Base-by-base conservation (phyloP, 768 basidiomycete genomes). In the Piloderma croceum region DNA sequence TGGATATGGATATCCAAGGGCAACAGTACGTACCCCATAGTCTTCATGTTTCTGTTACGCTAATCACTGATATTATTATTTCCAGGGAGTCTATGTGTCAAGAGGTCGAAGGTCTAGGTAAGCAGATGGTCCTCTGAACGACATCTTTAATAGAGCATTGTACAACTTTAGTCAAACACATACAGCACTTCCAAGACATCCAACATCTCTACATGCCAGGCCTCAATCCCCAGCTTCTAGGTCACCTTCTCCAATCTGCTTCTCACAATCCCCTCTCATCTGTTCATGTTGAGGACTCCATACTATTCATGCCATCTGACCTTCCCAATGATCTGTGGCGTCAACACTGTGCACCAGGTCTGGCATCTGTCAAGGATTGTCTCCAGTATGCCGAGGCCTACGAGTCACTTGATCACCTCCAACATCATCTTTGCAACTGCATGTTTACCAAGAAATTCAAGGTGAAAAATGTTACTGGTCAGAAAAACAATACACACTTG, bases 11-110 rank as follows among this genome's bases (percentile, higher is more conserved):
- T 10, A n/a, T 58, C 2, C 51, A 57, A 34, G 50, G 53, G 3
- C 34, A 49, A 21, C 57, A 58, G 57, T 58, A 25, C 13, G 56
- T 50, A 4, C n/a, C n/a, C n/a, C n/a, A n/a, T n/a, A n/a, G n/a
- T 37, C 27, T 29, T 9, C 27, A 29, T 29, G 27, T n/a, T n/a
- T 9, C 9, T 29, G 27, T 9, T 29, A 15, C 27, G 15, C 15
- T 9, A 29, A 29, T 29, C 10, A 9, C 10, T 29, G 27, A 9
- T 37, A 15, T 13, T 15, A 9, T n/a, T 29, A 9, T 29, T 29
- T 21, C n/a, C 7, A 22, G 22, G 19, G 7, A 18, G 5, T 13
- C 36, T 6, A 37, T 18, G n/a, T 17, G n/a, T 10, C 18, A 18
- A 23, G 36, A 17, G 9, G 22, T 22, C 7, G 6, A 23, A 7